phyloP scores from a whole-genome alignment of 164 flowering plant genomes.

The Echeveria elegans region DNA sequence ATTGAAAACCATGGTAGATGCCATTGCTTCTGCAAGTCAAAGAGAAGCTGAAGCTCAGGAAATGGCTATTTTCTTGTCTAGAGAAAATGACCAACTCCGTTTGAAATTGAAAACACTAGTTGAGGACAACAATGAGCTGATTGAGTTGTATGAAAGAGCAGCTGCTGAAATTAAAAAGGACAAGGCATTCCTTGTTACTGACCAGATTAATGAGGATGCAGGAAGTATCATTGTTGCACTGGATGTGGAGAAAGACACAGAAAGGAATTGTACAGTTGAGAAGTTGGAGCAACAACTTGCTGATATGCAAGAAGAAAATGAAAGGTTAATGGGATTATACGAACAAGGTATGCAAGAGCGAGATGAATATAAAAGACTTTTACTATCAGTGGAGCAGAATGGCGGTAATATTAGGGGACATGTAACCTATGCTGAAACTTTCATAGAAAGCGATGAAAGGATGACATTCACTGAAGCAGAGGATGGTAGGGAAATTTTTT shows the following conservation, averaged over 20 bases:
- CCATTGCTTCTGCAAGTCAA: constrained; percentile 87
- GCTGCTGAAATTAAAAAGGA: constrained; percentile 30
- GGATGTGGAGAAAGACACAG: constrained; percentile 7
- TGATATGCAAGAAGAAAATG: constrained; percentile 92
- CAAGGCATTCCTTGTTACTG: constrained; percentile 5
- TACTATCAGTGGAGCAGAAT: constrained; percentile 22
- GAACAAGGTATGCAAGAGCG: constrained; percentile 89
- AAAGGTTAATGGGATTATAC: constrained; percentile 62
- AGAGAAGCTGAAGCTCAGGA: constrained; percentile 96
- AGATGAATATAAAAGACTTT: constrained; percentile 58
- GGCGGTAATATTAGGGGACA: constrained; percentile 19
- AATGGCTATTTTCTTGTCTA: constrained; percentile 56
- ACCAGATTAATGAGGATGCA: neutral
- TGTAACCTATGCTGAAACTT: constrained; percentile 35
- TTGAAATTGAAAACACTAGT: constrained; percentile 62
- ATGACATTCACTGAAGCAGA: neutral
- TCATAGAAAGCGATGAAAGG: constrained; percentile 27
- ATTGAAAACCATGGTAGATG: constrained; percentile 89
- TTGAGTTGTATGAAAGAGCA: constrained; percentile 74
- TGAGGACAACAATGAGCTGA: constrained; percentile 79
- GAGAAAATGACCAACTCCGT: constrained; percentile 76
- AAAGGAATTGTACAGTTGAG: constrained; percentile 23
- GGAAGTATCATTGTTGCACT: neutral
- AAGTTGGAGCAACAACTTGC: constrained; percentile 51
- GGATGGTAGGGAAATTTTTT: no score